Conservation (phyloP, 23 red algal genomes). For the Chondrus crispus region DNA sequence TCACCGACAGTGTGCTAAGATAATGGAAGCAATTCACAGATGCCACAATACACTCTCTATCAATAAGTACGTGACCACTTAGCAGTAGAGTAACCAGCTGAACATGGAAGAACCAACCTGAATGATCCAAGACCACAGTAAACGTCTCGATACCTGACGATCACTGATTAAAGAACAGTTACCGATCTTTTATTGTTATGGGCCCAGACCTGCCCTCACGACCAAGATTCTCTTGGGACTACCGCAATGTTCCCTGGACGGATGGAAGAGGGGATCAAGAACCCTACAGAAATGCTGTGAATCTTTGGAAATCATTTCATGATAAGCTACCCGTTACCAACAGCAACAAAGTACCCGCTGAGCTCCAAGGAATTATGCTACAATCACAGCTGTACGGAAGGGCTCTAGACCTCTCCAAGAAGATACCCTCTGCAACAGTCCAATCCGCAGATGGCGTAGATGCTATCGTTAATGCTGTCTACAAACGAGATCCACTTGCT, state of each 20-base stretch:
- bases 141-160: too few relatives aligned
- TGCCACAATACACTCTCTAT: too few relatives aligned
- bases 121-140: too few relatives aligned
- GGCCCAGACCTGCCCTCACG: constrained; percentile 4
- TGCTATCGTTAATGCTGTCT: background rate
- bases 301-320: background rate
- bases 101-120: too few relatives aligned
- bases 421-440: background rate
- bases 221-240: background rate
- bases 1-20: too few relatives aligned
- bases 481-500: constrained; percentile 5
- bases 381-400: constrained; percentile 1
- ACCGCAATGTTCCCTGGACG: constrained; percentile 5
- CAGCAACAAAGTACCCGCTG: background rate
- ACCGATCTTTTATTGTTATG: constrained; percentile 20
- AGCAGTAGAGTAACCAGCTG: too few relatives aligned
- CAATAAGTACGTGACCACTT: too few relatives aligned
- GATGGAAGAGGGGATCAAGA: constrained; percentile 13
- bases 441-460: background rate
- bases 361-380: constrained; percentile 19
- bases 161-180: too few relatives aligned
- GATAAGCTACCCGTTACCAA: constrained; percentile 25
- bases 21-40: too few relatives aligned
- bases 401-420: background rate
- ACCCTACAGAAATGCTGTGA: background rate